phyloP scores from a whole-genome alignment of 2,329 filamentous ascomycete genomes.

The Emmonsia crescens region DNA sequence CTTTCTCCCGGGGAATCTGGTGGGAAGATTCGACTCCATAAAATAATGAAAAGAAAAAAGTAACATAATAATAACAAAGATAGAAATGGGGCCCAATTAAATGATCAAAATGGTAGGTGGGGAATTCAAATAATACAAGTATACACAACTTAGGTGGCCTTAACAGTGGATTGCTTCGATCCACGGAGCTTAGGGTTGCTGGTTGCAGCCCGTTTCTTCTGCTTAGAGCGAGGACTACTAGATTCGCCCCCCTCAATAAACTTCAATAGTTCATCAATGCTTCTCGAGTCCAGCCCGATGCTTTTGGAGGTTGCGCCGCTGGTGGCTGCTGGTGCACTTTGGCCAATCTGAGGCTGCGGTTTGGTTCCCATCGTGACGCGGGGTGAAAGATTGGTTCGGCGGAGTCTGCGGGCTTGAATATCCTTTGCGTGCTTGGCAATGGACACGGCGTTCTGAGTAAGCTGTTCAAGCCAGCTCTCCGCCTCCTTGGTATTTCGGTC shows the following conservation, averaged over 20 bases:
- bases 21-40: background rate
- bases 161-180: conserved; percentile 28
- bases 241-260: conserved; percentile 71
- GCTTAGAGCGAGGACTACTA: conserved; percentile 29
- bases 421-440: conserved; percentile 93
- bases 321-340: conserved; percentile 41
- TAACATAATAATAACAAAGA: conserved; percentile 4
- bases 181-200: conserved; percentile 36
- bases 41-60: background rate
- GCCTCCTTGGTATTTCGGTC: conserved; percentile 98
- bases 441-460: conserved; percentile 88
- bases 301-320: conserved; percentile 27
- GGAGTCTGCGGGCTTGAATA: conserved; percentile 61
- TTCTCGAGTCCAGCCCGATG: conserved; percentile 58
- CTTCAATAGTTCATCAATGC: conserved; percentile 83
- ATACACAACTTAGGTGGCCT: conserved; percentile 17
- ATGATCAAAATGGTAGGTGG: conserved; percentile 6
- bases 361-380: conserved; percentile 47
- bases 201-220: conserved; percentile 35
- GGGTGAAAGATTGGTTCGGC: conserved; percentile 58
- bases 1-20: background rate
- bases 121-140: background rate
- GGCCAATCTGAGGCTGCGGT: conserved; percentile 53
- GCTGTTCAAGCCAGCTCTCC: conserved; percentile 88
- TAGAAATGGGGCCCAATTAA: conserved; percentile 5